Conservation (phyloP, 2,329 filamentous ascomycete species). For the Cladophialophora bantiana region DNA sequence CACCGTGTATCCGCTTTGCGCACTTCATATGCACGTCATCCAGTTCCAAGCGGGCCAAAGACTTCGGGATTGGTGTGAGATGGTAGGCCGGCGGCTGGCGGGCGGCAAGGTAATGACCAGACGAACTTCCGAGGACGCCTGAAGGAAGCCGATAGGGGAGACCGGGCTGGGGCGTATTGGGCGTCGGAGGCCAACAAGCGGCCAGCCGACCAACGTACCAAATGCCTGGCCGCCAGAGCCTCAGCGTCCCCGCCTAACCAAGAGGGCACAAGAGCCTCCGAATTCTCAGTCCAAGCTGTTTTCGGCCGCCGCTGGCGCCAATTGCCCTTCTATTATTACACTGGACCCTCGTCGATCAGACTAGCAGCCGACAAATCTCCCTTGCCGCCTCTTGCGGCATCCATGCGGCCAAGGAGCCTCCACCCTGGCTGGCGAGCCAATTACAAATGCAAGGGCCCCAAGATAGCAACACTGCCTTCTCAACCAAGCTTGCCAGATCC, state of each 20-base stretch:
- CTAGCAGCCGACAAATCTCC: slow-evolving; percentile 30
- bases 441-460: slow-evolving; percentile 22
- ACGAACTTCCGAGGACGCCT: slow-evolving; percentile 21
- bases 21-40: slow-evolving; percentile 29
- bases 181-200: slow-evolving; percentile 22
- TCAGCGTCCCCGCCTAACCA: slow-evolving; percentile 18
- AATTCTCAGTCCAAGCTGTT: slow-evolving; percentile 3
- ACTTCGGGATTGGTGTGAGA: slow-evolving; percentile 10
- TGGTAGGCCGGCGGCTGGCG: slow-evolving; percentile 25
- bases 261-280: slow-evolving; percentile 6
- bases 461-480: slow-evolving; percentile 35
- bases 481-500: slow-evolving; percentile 13
- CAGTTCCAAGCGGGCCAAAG: slow-evolving; percentile 3
- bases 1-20: slow-evolving; percentile 7
- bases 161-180: slow-evolving; percentile 3
- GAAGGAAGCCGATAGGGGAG: slow-evolving; percentile 26
- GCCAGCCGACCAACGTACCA: slow-evolving; percentile 1
- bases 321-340: slow-evolving; percentile 30
- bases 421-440: slow-evolving; percentile 26
- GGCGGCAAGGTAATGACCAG: slow-evolving; percentile 34
- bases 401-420: slow-evolving; percentile 24
- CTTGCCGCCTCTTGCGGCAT: slow-evolving; percentile 36
- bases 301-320: slow-evolving; percentile 26
- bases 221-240: background rate
- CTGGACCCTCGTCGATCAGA: slow-evolving; percentile 22